Evolutionary conservation across 305 asterid genomes (phyloP).

Genomic region (Fraxinus baroniana): DNA sequence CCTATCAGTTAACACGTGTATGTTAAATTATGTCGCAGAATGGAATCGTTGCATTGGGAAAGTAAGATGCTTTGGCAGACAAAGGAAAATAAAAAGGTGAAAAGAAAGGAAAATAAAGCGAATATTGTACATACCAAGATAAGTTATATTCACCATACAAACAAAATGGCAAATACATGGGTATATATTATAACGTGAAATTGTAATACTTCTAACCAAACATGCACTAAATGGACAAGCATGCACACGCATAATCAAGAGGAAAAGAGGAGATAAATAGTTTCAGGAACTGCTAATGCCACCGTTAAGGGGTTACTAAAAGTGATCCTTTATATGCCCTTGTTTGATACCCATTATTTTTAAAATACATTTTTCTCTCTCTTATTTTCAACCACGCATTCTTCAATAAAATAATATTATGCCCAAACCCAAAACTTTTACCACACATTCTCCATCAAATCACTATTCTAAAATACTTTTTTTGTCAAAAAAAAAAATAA

Average conservation of each 20-base stretch:
- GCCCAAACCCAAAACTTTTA: too few relatives aligned
- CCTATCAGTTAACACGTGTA: slow-evolving; percentile 34
- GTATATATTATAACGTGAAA: neutral
- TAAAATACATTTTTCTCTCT: too few relatives aligned
- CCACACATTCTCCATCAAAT: too few relatives aligned
- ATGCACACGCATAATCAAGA: neutral
- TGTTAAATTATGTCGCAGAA: neutral
- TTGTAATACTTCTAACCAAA: neutral
- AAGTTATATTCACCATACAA: neutral
- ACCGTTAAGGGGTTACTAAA: neutral
- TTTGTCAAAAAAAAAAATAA: too few relatives aligned
- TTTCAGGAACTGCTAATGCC: neutral
- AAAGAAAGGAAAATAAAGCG: neutral
- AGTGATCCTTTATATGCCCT: neutral
- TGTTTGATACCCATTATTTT: too few relatives aligned
- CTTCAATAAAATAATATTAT: too few relatives aligned
- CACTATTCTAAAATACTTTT: too few relatives aligned
- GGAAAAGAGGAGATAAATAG: neutral
- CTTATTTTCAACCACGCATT: too few relatives aligned
- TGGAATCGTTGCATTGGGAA: neutral
- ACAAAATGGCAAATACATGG: neutral
- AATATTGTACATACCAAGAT: neutral
- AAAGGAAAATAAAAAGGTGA: neutral
- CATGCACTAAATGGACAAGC: neutral
- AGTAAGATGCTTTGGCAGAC: neutral